phyloP scores from a whole-genome alignment of 441 rosid genomes.

The Gossypium gossypioides region DNA sequence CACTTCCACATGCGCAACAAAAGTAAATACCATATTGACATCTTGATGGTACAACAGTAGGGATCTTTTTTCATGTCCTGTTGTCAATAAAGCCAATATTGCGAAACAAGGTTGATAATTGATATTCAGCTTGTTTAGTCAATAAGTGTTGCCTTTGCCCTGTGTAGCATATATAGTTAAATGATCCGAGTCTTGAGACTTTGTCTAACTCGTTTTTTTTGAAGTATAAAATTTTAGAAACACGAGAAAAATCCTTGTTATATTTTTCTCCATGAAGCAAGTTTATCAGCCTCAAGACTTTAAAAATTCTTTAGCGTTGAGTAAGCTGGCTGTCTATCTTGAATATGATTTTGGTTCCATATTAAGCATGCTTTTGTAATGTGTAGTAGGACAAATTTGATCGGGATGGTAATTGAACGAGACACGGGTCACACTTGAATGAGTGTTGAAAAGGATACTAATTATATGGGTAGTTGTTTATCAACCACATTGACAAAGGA shows the following conservation, averaged over 20 bases:
- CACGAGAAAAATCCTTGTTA: background rate
- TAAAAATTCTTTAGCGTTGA: no score
- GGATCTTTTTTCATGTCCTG: background rate
- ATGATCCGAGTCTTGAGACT: background rate
- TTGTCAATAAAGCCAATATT: background rate
- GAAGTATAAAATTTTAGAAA: background rate
- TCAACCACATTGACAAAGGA: no score
- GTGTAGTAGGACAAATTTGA: no score
- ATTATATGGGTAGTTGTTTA: no score
- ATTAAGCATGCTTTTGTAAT: background rate
- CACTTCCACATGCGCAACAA: background rate
- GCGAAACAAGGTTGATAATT: background rate
- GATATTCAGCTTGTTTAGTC: background rate
- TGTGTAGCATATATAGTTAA: background rate
- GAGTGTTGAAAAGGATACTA: no score
- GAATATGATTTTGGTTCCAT: background rate
- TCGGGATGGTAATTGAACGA: no score
- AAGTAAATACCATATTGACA: background rate
- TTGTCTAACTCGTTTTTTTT: background rate
- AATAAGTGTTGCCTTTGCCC: background rate
- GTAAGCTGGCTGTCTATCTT: background rate
- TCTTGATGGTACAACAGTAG: background rate
- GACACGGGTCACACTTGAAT: no score
- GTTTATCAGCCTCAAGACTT: background rate
- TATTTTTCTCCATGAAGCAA: background rate